phyloP scores from a whole-genome alignment of 352 stramenopile genomes.

The Globisporangium splendens region DNA sequence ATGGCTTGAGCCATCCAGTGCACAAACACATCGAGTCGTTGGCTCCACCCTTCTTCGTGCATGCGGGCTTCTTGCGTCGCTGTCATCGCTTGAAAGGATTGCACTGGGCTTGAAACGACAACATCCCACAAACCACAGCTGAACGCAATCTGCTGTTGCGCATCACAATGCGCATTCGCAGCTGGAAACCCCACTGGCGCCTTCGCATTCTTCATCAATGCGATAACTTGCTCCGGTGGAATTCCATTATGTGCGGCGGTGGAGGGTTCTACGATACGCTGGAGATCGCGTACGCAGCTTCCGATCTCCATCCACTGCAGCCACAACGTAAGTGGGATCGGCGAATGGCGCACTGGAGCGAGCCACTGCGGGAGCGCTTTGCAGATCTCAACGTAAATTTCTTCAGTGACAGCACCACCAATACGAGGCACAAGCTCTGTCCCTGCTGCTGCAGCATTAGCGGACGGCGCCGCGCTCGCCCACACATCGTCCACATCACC shows the following conservation, averaged over 20 bases:
- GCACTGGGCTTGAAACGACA: not conserved
- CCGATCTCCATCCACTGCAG: constrained; percentile 8
- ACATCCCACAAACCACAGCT: constrained; percentile 6
- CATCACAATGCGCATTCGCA: constrained; percentile 5
- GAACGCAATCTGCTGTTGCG: constrained; percentile 6
- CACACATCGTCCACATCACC: not conserved
- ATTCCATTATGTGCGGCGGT: no score
- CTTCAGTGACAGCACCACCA: not conserved
- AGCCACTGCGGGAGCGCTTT: constrained; percentile 4
- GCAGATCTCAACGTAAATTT: not conserved
- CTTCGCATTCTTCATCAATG: not conserved
- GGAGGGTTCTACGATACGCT: not conserved
- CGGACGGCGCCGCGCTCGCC: constrained; percentile 1
- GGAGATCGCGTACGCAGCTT: not conserved
- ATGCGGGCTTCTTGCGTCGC: not conserved
- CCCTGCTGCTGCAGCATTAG: not conserved
- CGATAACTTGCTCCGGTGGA: not conserved
- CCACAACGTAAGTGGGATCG: not conserved
- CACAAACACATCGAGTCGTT: constrained; percentile 21
- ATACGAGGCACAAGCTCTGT: no score
- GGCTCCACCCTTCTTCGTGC: not conserved
- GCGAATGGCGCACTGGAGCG: not conserved
- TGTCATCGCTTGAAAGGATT: not conserved
- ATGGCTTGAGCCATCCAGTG: constrained; percentile 31
- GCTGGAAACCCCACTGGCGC: constrained; percentile 1